phyloP scores from a whole-genome alignment of 495 filamentous ascomycete species.

The Amniculicola lignicola region DNA sequence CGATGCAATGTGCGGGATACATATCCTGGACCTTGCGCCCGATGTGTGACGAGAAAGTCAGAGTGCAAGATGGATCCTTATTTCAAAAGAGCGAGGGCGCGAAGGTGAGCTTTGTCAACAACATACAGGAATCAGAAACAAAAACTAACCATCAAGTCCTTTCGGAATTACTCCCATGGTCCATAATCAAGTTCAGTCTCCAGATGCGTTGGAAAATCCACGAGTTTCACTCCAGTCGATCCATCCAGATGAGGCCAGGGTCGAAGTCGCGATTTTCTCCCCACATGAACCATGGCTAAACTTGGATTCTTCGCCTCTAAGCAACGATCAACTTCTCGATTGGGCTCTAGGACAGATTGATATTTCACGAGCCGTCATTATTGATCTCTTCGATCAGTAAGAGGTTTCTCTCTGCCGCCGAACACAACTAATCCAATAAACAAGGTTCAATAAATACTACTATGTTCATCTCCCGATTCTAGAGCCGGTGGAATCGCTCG shows the following conservation, averaged over 20 bases:
- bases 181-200: background rate
- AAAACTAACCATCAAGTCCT: constrained; percentile 1
- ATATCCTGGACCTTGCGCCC: constrained; percentile 12
- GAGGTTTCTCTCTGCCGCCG: background rate
- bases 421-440: background rate
- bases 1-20: constrained; percentile 18
- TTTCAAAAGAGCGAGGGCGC: constrained; percentile 20
- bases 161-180: constrained; percentile 4
- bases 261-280: background rate
- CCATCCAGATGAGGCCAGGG: too few relatives aligned
- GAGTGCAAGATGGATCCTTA: constrained; percentile 20
- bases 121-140: background rate
- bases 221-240: background rate
- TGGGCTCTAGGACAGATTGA: background rate
- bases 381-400: background rate
- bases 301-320: background rate
- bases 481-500: constrained; percentile 17
- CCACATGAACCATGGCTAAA: background rate
- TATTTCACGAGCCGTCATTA: background rate
- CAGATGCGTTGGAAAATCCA: too few relatives aligned
- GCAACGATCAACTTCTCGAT: background rate
- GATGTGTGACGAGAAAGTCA: constrained; percentile 1
- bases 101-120: constrained; percentile 4
- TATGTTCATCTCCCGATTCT: constrained; percentile 20
- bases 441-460: constrained; percentile 19